Evolutionary conservation across 2,329 filamentous ascomycete species (phyloP), one percentile per base, ranked within the genome.

Genomic region (Sporothrix mexicana): DNA sequence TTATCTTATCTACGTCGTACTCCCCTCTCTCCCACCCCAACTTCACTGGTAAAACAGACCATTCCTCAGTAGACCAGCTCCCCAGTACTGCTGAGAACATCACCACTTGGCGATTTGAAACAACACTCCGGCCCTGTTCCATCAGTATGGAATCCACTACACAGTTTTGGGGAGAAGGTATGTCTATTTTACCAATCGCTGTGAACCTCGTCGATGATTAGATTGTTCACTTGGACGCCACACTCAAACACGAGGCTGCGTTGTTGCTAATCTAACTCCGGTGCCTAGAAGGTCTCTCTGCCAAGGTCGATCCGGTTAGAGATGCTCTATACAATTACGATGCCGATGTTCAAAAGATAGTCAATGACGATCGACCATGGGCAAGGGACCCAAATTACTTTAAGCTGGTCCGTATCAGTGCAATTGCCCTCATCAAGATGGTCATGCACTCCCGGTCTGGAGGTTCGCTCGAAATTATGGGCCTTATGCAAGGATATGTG

Each of bases 381-480:
- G 85, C 84, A 68, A 85, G 85, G 64, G 91, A 98, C 79, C 91
- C 92, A 0, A 88, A 94, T 81, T 91, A 98, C 85, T 99, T 98
- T 88, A 97, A 95, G 81, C 88, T 92, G 71, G 94, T 98, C 64
- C 93, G 95, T 78, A 95, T 99, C 82, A 97, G 93, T 70, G 94
- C 96, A 73, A 91, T 97, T 13, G 96, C 96, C 5, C 88, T 99
- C 73, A 89, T 98, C 77, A 99, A 99, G 84, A 99, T 99, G 96
- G 94, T 97, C 76, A 98, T 98, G 93, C 96, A 99, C 81, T 96
- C 96, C 10, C 93, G 96, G n/a, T 95, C 94, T 0, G 96, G 96
- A 76, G 95, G 96, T 73, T 90, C 89, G 41, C 88, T 98, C 76
- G 96, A 99, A 84, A 89, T 99, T 78, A 99, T 99, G 96, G 96